Conservation (phyloP, 352 stramenopile genomes). For the Globisporangium spinosum region DNA sequence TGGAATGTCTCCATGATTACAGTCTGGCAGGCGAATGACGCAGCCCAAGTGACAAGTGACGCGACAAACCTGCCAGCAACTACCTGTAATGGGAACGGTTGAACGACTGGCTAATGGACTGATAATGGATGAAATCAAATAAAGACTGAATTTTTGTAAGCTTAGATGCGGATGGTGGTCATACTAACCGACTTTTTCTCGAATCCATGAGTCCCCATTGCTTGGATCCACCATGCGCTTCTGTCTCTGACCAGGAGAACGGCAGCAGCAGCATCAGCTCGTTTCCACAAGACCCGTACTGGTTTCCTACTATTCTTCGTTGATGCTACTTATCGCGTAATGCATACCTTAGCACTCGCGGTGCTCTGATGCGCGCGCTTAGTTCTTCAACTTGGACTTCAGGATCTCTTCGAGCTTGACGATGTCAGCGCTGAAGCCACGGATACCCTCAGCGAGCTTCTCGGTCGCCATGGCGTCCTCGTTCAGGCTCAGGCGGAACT, state of each 20-base stretch:
- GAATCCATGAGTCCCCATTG: not conserved
- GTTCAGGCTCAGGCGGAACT: conserved; percentile 98
- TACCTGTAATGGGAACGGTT: not conserved
- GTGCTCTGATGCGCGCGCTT: conserved; percentile 21
- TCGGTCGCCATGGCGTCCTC: conserved; percentile 96
- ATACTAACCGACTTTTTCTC: not conserved
- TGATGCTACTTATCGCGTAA: conserved; percentile 14
- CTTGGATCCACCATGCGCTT: not conserved
- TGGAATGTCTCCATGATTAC: not conserved
- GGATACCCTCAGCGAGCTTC: conserved; percentile 97
- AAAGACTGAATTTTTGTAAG: conserved; percentile 14
- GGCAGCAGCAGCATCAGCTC: not conserved
- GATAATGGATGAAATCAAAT: conserved; percentile 6
- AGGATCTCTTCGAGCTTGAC: conserved; percentile 98
- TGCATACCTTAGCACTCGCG: conserved; percentile 10
- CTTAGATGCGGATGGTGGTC: conserved; percentile 7
- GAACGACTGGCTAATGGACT: not conserved
- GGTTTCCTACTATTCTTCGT: conserved; percentile 4
- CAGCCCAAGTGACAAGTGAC: not conserved
- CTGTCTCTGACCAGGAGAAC: not conserved
- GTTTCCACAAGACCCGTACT: not conserved
- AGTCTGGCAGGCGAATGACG: not conserved
- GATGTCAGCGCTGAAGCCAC: conserved; percentile 95
- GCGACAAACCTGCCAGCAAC: not conserved
- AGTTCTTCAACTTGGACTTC: conserved; percentile 90